These are phyloP conservation scores for Magnusiomyces fungicola DNA, from an alignment of 1,139 yeast species.

Conservation along the genomic window DNA sequence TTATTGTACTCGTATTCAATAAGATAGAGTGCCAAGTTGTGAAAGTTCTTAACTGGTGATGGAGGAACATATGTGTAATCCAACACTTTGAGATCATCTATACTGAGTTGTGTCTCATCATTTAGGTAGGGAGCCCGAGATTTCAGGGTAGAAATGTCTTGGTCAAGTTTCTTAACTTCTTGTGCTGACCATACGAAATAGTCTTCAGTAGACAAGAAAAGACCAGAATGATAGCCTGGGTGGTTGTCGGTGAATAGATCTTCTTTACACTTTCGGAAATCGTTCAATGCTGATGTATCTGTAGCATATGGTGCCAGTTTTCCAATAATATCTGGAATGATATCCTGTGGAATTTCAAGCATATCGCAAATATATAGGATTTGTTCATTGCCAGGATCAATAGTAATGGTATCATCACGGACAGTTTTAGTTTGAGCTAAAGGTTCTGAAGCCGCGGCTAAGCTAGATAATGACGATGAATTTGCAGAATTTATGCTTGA, in stretches of 20 bases:
- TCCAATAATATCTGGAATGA: background rate
- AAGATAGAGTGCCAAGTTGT: background rate
- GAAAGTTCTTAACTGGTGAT: background rate
- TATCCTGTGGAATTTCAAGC: background rate
- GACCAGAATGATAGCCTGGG: background rate
- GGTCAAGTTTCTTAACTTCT: background rate
- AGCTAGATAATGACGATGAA: too few relatives aligned
- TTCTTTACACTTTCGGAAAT: conserved; percentile 2
- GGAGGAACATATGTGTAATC: background rate
- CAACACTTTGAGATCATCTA: background rate
- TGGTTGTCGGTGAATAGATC: background rate
- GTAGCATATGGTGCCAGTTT: background rate
- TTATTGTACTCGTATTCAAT: conserved; percentile 1
- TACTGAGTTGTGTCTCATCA: background rate
- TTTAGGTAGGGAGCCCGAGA: conserved; percentile 4
- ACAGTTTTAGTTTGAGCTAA: background rate
- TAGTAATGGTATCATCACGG: background rate
- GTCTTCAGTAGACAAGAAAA: background rate
- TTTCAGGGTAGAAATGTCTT: background rate
- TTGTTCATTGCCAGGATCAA: background rate
- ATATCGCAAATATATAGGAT: background rate
- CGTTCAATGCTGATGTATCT: conserved; percentile 1
- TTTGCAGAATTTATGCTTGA: background rate
- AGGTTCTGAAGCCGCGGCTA: background rate
- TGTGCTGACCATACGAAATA: background rate